Evolutionary conservation across 768 basidiomycete genomes (phyloP).

Genomic region (Dacryopinax spathularia): DNA sequence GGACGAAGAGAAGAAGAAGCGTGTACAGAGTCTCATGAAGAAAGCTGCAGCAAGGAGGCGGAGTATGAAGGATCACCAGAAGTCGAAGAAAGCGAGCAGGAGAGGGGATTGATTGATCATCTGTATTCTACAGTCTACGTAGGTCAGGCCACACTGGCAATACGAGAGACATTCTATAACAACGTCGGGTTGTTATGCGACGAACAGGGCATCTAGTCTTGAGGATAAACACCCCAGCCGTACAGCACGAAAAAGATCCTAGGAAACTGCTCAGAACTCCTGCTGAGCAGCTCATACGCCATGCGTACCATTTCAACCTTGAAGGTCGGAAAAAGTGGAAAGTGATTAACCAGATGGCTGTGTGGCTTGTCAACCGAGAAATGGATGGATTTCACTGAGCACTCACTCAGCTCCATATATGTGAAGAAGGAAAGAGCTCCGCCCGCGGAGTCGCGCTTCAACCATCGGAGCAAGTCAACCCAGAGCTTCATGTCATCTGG

Average conservation of each 20-base stretch:
- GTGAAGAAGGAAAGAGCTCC: constrained; percentile 43
- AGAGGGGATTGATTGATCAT: not conserved
- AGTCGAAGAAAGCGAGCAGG: constrained; percentile 17
- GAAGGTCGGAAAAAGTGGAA: constrained; percentile 32
- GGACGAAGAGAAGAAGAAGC: constrained; percentile 12
- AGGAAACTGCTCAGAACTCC: too few species aligned
- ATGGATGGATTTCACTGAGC: not conserved
- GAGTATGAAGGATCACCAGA: constrained; percentile 15
- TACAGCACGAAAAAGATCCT: constrained; percentile 5
- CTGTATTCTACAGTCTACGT: too few species aligned
- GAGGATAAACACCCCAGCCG: constrained; percentile 7
- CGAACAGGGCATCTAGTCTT: not conserved
- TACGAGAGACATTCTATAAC: too few species aligned
- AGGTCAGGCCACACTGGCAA: too few species aligned
- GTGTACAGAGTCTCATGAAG: not conserved
- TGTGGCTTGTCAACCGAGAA: not conserved
- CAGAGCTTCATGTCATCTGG: constrained; percentile 41
- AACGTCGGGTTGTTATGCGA: too few species aligned
- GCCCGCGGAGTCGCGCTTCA: constrained; percentile 36
- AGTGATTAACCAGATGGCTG: constrained; percentile 30
- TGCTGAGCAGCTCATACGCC: not conserved
- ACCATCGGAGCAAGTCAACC: constrained; percentile 39
- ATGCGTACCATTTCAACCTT: constrained; percentile 2
- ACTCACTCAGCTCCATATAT: constrained; percentile 40
- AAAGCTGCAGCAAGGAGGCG: constrained; percentile 8